These are phyloP conservation scores for Colletotrichum sp. DNA, from an alignment of 2,329 filamentous ascomycete species.

Conservation along the genomic window DNA sequence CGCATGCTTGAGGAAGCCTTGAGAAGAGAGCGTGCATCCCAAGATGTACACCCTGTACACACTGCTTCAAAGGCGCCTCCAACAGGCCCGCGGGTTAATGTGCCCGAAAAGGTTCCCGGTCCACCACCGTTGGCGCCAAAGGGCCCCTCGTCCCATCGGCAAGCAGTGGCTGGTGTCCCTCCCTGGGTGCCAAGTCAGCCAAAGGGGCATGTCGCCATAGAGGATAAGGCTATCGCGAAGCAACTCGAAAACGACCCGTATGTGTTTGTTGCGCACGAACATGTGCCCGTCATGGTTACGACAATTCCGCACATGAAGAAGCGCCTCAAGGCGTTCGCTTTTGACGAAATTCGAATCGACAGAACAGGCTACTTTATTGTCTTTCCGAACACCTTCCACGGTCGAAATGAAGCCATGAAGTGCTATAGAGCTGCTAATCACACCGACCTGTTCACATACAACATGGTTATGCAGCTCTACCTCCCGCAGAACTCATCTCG, in stretches of 20 bases:
- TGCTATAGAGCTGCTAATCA: constrained; percentile 82
- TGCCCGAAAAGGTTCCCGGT: constrained; percentile 54
- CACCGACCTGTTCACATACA: constrained; percentile 87
- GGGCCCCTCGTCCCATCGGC: constrained; percentile 71
- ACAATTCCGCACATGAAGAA: constrained; percentile 92
- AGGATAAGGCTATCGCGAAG: constrained; percentile 69
- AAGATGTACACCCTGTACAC: constrained; percentile 28
- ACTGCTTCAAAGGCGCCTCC: constrained; percentile 35
- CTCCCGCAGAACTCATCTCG: constrained; percentile 30
- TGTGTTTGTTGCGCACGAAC: constrained; percentile 85
- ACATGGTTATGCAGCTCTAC: constrained; percentile 85
- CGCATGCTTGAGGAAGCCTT: constrained; percentile 79
- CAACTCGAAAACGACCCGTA: constrained; percentile 83
- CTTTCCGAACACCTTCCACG: constrained; percentile 80
- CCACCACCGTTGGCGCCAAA: constrained; percentile 87
- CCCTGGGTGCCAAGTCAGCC: constrained; percentile 49
- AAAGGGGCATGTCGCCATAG: constrained; percentile 60
- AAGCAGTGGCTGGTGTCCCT: constrained; percentile 28
- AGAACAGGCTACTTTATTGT: constrained; percentile 87
- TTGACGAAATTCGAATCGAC: constrained; percentile 84
- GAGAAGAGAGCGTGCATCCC: constrained; percentile 63
- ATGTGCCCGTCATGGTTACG: constrained; percentile 84
- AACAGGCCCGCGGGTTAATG: constrained; percentile 40
- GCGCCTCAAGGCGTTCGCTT: constrained; percentile 81
- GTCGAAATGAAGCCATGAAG: constrained; percentile 80